Percentiles rank a stretch among this genome's conserved stretches.
phyloP scores from a whole-genome alignment of 768 basidiomycete genomes.

The Tulasnella sp. region DNA sequence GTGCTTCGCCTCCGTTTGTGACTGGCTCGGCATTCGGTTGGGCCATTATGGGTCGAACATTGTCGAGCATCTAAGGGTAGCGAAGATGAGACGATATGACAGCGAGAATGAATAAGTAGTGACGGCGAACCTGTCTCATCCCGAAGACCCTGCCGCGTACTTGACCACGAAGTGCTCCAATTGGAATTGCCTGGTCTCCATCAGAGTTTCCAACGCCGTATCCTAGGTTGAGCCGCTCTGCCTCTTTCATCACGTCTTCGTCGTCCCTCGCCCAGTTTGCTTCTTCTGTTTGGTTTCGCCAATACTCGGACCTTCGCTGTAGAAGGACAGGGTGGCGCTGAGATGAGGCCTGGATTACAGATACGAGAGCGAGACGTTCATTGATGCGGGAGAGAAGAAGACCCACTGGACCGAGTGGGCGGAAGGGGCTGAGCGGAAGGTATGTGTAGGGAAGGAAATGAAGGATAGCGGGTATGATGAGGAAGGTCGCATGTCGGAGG shows the following conservation, averaged over 20 bases:
- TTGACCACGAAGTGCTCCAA: too few relatives aligned
- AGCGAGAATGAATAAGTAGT: too few relatives aligned
- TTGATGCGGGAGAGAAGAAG: conserved; percentile 32
- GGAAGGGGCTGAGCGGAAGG: conserved; percentile 27
- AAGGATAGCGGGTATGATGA: conserved; percentile 43
- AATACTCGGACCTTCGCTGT: conserved; percentile 41
- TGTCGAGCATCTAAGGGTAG: too few relatives aligned
- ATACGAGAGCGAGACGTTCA: conserved; percentile 43
- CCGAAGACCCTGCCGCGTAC: too few relatives aligned
- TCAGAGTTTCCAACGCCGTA: too few relatives aligned
- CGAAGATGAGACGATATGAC: too few relatives aligned
- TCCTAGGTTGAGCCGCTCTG: conserved; percentile 37
- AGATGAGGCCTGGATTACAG: conserved; percentile 46
- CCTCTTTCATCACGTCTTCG: conserved; percentile 37
- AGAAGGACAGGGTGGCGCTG: conserved; percentile 44
- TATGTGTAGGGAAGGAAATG: conserved; percentile 33
- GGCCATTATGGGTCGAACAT: too few relatives aligned
- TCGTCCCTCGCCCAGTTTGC: conserved; percentile 42
- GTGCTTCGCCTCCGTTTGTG: too few relatives aligned
- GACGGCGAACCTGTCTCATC: too few relatives aligned
- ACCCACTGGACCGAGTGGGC: conserved; percentile 21
- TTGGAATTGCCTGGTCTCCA: too few relatives aligned
- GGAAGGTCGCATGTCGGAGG: conserved; percentile 47
- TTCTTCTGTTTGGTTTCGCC: conserved; percentile 44
- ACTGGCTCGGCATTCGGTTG: too few relatives aligned